Evolutionary conservation across 179 eudicot species (phyloP), one percentile per base, ranked within the genome.

Genomic region (Vitellaria paradoxa): DNA sequence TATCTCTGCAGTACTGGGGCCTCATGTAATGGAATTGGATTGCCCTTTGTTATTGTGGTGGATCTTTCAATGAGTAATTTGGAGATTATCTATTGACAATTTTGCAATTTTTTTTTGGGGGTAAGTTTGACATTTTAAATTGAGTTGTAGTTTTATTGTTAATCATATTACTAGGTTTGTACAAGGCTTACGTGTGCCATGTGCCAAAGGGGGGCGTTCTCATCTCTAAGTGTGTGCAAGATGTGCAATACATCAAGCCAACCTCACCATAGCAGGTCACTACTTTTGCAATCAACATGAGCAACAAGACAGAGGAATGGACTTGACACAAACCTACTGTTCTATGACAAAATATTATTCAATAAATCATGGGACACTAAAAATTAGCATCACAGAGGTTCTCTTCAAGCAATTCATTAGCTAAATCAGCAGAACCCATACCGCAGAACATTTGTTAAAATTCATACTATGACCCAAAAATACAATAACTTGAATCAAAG

Each of bases 371-470:
- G 40, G n/a, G 24, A 30, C 21, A 62, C 40, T 53, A 10, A 5
- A 68, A 50, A 56, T 40, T 2, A 53, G 77, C 62, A 23, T 9
- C 2, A 20, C 68, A 61, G 57, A 21, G 45, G 24, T 47, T 55
- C 10, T 75, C 70, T 77, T 52, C 8, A 49, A 61, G 60, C 49
- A 47, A 21, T 73, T 17, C 56, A 37, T 49, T 73, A 56, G 66
- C 71, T 50, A 56, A 56, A 78, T 52, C 20, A 49, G 45, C 4
- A 13, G 6, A 72, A 59, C 3, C 3, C 6, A 42, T 42, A 42
- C 3, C 45, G 62, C 53, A 70, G 21, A 47, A 61, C 46, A 70
- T 11, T 37, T 20, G 68, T 52, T n/a, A 24, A 78, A 77, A 75
- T 70, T 30, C 60, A 46, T 60, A 17, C 46, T 61, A 12, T 18